Evolutionary conservation across 352 stramenopile genomes (phyloP), one percentile per base, ranked within the genome.

Genomic region (Halophytophthora polymorphica): DNA sequence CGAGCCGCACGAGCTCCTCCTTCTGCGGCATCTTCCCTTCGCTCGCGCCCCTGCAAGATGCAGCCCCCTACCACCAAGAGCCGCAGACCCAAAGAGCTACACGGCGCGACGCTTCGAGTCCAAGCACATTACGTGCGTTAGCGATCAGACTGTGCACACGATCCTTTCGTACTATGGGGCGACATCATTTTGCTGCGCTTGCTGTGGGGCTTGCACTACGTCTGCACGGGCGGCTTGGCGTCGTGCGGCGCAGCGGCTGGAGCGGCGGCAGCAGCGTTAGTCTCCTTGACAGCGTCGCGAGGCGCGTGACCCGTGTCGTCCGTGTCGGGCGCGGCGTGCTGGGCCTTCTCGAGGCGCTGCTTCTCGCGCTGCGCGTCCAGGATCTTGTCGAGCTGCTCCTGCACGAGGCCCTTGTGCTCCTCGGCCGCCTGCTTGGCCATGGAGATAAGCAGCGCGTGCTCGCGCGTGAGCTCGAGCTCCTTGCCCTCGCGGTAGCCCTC

Each of bases 1-100:
- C 83, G 40, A 96, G 65, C 38, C 86, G 83, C 54, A 96, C 81
- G 53, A 96, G 74, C 40, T 93, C 76, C 36, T 93, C 85, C 10
- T 80, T 59, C 38, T 69, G 60, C 22, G 48, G 63, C 54, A 71
- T 66, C 33, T 60, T 62, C 13, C n/a, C n/a, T n/a, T n/a, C n/a
- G n/a, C n/a, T n/a, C n/a, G n/a, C n/a, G n/a, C n/a, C n/a, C n/a
- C n/a, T n/a, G 18, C 39, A 34, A 13, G 18, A 31, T 43, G 37
- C 42, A 56, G 39, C 38, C 50, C 18, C 15, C 44, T 45, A 17
- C 25, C 2, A n/a, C 33, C 33, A 14, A 37, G 10, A 37, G 33
- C 33, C 33, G 29, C 6, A 34, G 29, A 34, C 6, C 29, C 29
- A n/a, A n/a, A n/a, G n/a, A n/a, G n/a, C n/a, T n/a, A n/a, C n/a